phyloP scores from a whole-genome alignment of 2,329 filamentous ascomycete species.

The Chlorencoelia australis region DNA sequence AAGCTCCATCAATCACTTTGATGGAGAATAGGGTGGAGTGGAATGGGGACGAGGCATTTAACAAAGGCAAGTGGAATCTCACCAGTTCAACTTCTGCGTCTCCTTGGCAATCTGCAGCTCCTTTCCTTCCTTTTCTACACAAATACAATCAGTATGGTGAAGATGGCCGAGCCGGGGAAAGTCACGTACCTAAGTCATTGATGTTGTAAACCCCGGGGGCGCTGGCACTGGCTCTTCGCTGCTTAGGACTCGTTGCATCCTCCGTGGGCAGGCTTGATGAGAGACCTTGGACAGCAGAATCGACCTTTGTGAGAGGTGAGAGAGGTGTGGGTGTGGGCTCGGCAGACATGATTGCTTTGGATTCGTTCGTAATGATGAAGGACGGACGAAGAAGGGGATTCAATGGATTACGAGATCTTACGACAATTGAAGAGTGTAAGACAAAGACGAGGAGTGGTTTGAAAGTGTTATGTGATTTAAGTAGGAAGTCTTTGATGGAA shows the following conservation, averaged over 20 bases:
- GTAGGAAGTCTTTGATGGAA: too few species aligned
- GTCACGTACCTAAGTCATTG: conserved; percentile 66
- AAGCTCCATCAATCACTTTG: background rate
- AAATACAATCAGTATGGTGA: conserved; percentile 4
- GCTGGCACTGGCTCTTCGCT: conserved; percentile 64
- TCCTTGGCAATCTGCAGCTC: conserved; percentile 67
- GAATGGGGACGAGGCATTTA: conserved; percentile 7
- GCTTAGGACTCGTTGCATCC: conserved; percentile 48
- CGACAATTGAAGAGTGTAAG: conserved; percentile 1
- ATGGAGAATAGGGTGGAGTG: background rate
- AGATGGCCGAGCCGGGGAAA: background rate
- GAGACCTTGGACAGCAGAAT: conserved; percentile 79
- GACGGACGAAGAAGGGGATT: too few species aligned
- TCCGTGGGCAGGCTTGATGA: conserved; percentile 56
- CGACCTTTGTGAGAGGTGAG: conserved; percentile 68
- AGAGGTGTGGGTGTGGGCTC: conserved; percentile 24
- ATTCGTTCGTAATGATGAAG: background rate
- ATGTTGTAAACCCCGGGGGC: conserved; percentile 70
- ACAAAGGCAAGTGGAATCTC: conserved; percentile 29
- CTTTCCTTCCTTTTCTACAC: conserved; percentile 59
- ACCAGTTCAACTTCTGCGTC: conserved; percentile 85
- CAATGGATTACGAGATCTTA: conserved; percentile 1
- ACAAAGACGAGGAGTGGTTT: too few species aligned
- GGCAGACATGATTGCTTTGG: conserved; percentile 41
- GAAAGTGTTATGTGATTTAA: too few species aligned